These are phyloP conservation scores for Chrysophaeum taylorii DNA, from an alignment of 352 stramenopile genomes.

Conservation along the genomic window DNA sequence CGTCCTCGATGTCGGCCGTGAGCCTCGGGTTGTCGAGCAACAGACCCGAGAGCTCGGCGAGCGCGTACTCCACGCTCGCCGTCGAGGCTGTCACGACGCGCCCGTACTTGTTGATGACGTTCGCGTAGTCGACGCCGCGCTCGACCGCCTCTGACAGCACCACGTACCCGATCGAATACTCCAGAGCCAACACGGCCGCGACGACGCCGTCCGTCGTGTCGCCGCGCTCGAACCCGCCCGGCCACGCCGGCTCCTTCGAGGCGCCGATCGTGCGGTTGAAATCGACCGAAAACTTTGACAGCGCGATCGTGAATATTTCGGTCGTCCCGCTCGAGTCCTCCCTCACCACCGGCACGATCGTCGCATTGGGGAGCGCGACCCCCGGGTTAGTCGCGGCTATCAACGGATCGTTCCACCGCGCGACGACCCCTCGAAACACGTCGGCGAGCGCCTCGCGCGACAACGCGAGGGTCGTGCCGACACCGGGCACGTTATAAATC, in stretches of 20 bases:
- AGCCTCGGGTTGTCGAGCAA: background rate
- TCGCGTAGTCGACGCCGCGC: too few relatives aligned
- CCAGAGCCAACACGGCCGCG: background rate
- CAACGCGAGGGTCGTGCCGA: slow-evolving; percentile 2
- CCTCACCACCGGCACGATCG: slow-evolving; percentile 22
- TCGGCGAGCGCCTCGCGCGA: background rate
- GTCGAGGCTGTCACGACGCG: slow-evolving; percentile 1
- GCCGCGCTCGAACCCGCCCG: too few relatives aligned
- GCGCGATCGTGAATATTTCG: slow-evolving; percentile 24
- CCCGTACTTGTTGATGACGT: slow-evolving; percentile 8
- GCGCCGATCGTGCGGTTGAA: too few relatives aligned
- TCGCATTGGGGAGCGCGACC: too few relatives aligned
- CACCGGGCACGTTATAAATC: too few relatives aligned
- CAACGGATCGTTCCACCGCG: background rate
- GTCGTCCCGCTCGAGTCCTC: slow-evolving; percentile 21
- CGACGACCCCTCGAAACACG: background rate
- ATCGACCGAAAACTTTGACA: slow-evolving; percentile 8
- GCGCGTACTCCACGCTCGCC: slow-evolving; percentile 10
- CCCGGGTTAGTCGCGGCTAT: too few relatives aligned
- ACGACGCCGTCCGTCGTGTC: slow-evolving; percentile 16
- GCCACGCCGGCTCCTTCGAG: too few relatives aligned
- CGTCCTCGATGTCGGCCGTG: slow-evolving; percentile 13
- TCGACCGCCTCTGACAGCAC: too few relatives aligned
- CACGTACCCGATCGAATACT: slow-evolving; percentile 20
- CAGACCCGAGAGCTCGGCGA: background rate